Evolutionary conservation across 2,329 filamentous ascomycete genomes (phyloP).

Genomic region (Fusarium sp.): DNA sequence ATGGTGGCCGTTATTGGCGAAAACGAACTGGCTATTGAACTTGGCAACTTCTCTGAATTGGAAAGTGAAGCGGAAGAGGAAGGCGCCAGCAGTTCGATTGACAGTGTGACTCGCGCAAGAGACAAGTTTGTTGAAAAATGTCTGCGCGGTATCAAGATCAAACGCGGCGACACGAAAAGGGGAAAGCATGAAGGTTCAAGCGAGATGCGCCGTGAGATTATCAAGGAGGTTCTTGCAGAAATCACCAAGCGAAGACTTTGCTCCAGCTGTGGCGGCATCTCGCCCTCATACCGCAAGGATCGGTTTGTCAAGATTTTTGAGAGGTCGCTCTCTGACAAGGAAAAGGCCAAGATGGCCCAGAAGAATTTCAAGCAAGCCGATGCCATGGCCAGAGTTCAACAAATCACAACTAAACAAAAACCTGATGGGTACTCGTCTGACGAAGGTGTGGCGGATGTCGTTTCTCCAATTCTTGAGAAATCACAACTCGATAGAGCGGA

Average conservation of each 20-base stretch:
- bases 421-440: constrained; percentile 64
- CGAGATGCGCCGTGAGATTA: constrained; percentile 78
- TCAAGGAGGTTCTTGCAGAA: constrained; percentile 83
- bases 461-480: constrained; percentile 55
- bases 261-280: constrained; percentile 73
- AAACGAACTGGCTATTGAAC: constrained; percentile 53
- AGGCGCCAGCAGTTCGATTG: constrained; percentile 61
- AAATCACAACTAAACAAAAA: constrained; percentile 54
- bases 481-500: constrained; percentile 58
- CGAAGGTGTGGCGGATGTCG: constrained; percentile 77
- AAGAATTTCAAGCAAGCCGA: constrained; percentile 74
- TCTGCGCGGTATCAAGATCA: constrained; percentile 69
- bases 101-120: constrained; percentile 63
- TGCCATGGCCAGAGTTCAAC: constrained; percentile 65
- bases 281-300: constrained; percentile 88
- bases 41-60: constrained; percentile 53
- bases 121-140: constrained; percentile 78
- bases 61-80: constrained; percentile 73
- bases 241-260: constrained; percentile 79
- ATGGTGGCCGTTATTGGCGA: constrained; percentile 65
- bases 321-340: constrained; percentile 78
- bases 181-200: constrained; percentile 86
- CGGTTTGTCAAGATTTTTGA: constrained; percentile 94
- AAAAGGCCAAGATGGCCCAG: constrained; percentile 80
- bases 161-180: constrained; percentile 61